Evolutionary conservation across 805 yeast species (phyloP), one percentile per base, ranked within the genome.

Genomic region (Ogataea siamensis): DNA sequence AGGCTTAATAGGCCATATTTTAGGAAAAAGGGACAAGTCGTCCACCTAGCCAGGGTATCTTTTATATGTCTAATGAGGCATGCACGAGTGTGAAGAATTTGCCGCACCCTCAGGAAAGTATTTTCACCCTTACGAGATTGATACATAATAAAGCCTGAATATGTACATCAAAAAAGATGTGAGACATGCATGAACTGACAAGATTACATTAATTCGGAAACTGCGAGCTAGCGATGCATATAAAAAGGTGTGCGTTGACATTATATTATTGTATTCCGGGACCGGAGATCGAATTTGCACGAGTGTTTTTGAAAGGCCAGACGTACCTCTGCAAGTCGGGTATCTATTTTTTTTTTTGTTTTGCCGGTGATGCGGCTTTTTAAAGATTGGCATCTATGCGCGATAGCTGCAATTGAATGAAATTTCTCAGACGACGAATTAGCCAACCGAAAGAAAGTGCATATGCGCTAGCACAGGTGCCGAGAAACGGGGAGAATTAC

Each of bases 111-210:
- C n/a, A 22, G 12, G 25, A 8, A n/a, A 22, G 25, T 22, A 22
- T 22, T 22, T 22, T 22, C n/a, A 5, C 10, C 13, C 13, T 2
- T 22, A n/a, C n/a, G n/a, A n/a, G n/a, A n/a, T n/a, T n/a, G n/a
- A n/a, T n/a, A n/a, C n/a, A n/a, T n/a, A n/a, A n/a, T n/a, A n/a
- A n/a, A n/a, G n/a, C n/a, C n/a, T n/a, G n/a, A n/a, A n/a, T n/a
- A n/a, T n/a, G 29, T 15, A 14, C 29, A 27, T 13, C 28, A 25
- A 15, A 27, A 22, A 5, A 9, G 25, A 22, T 11, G n/a, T n/a
- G 29, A 12, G 12, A 11, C 29, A 27, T 27, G 29, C 29, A 27
- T 27, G 18, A n/a, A 8, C 29, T 27, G 18, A 27, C 29, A 15
- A 27, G 18, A 27, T 9, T 15, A 15, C 18, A 14, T 16, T 9